phyloP scores from a whole-genome alignment of 116 monocot species.

The Papilionanthe hybrid region DNA sequence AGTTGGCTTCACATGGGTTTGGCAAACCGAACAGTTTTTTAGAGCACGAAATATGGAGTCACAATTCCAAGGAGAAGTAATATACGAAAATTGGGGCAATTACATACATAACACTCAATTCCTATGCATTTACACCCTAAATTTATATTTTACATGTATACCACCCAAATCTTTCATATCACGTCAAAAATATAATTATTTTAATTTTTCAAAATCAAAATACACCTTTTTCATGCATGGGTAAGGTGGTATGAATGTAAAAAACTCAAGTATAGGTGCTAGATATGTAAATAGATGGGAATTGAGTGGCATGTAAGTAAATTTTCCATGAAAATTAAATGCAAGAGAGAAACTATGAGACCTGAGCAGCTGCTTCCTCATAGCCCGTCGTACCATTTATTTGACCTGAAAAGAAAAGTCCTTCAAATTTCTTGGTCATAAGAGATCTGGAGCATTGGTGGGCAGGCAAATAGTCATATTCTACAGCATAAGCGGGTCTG shows the following conservation, averaged over 20 bases:
- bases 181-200: too few relatives aligned
- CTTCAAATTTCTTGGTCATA: constrained; percentile 92
- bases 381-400: constrained; percentile 99
- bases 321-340: neutral
- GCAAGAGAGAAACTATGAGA: constrained; percentile 13
- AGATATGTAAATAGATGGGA: too few relatives aligned
- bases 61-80: neutral
- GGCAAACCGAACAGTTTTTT: neutral
- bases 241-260: too few relatives aligned
- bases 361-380: constrained; percentile 99
- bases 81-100: neutral
- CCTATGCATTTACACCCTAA: too few relatives aligned
- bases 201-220: too few relatives aligned
- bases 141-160: too few relatives aligned
- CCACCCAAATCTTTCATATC: too few relatives aligned
- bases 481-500: constrained; percentile 91
- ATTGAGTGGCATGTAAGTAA: too few relatives aligned
- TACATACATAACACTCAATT: too few relatives aligned
- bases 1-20: neutral
- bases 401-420: constrained; percentile 96
- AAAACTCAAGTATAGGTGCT: too few relatives aligned
- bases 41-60: neutral
- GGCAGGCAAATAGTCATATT: constrained; percentile 93
- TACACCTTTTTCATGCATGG: too few relatives aligned
- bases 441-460: constrained; percentile 92